Evolutionary conservation across 75 land plant species (phyloP).

Genomic region (Gnetum montanum): DNA sequence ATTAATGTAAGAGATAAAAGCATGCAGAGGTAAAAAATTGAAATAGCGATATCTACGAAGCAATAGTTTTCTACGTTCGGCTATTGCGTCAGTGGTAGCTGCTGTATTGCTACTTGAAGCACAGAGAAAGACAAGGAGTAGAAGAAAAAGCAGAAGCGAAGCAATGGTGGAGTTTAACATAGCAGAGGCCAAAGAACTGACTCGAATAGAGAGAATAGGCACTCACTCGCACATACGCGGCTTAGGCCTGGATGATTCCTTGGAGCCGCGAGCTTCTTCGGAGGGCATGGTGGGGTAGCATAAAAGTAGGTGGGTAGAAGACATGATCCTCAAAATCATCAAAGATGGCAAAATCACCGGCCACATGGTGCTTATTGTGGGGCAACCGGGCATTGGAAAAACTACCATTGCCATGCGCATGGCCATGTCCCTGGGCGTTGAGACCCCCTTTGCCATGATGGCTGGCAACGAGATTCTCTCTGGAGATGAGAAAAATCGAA

Average conservation of each 20-base stretch:
- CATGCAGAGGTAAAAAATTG: no score
- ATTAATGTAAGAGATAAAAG: no score
- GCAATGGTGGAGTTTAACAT: conserved; percentile 79
- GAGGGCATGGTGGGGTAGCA: conserved; percentile 96
- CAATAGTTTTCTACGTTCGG: no score
- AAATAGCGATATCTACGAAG: no score
- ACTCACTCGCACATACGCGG: conserved; percentile 99
- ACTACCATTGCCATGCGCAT: conserved; percentile 98
- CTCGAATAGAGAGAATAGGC: conserved; percentile 88
- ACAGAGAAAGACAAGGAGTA: no score
- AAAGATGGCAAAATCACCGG: conserved; percentile 83
- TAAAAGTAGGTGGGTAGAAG: conserved; percentile 80
- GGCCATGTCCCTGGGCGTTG: conserved; percentile 91
- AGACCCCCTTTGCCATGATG: conserved; percentile 93
- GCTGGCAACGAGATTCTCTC: conserved; percentile 75
- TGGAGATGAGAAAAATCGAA: conserved; percentile 95
- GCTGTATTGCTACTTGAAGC: no score
- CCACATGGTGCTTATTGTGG: conserved; percentile 75
- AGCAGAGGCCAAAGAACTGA: conserved; percentile 68
- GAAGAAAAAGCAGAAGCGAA: no score
- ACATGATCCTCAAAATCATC: conserved; percentile 81
- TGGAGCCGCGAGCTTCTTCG: conserved; percentile 74
- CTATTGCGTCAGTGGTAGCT: no score
- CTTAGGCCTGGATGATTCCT: conserved; percentile 77
- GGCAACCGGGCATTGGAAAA: conserved; percentile 98